phyloP scores from a whole-genome alignment of 306 rosid species.

The Dalbergia cultrata region DNA sequence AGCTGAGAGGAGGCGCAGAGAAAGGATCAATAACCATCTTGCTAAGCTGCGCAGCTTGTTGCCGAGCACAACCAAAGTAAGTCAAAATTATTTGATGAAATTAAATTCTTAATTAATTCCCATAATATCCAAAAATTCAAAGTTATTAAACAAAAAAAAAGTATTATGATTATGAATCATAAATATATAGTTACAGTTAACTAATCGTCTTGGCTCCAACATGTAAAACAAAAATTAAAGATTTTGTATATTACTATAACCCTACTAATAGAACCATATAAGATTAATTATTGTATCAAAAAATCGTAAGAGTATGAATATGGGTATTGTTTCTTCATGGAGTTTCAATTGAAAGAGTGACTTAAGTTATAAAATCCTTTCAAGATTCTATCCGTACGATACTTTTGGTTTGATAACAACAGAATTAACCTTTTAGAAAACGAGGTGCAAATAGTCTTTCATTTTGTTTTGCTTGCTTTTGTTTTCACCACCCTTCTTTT shows the following conservation, averaged over 20 bases:
- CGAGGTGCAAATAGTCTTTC: slow-evolving; percentile 42
- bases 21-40: slow-evolving; percentile 96
- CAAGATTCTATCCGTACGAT: slow-evolving; percentile 49
- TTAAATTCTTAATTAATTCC: not conserved
- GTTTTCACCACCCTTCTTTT: slow-evolving; percentile 1
- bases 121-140: not conserved
- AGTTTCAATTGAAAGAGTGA: slow-evolving; percentile 20
- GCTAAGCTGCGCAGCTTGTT: slow-evolving; percentile 87
- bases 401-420: slow-evolving; percentile 45
- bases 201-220: slow-evolving; percentile 8
- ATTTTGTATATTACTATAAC: not conserved
- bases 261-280: too few relatives aligned
- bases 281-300: too few relatives aligned
- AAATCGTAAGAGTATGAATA: not conserved
- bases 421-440: slow-evolving; percentile 49
- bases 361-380: slow-evolving; percentile 43
- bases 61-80: slow-evolving; percentile 97
- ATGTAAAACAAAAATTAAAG: slow-evolving; percentile 12
- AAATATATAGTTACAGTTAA: not conserved
- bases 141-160: not conserved
- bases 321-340: slow-evolving; percentile 21
- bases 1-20: slow-evolving; percentile 96
- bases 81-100: slow-evolving; percentile 28
- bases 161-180: not conserved
- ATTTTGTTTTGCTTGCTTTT: slow-evolving; percentile 37